Conservation (phyloP, 371 early-diverging fungal genomes). For the Mucor lusitanicus region DNA sequence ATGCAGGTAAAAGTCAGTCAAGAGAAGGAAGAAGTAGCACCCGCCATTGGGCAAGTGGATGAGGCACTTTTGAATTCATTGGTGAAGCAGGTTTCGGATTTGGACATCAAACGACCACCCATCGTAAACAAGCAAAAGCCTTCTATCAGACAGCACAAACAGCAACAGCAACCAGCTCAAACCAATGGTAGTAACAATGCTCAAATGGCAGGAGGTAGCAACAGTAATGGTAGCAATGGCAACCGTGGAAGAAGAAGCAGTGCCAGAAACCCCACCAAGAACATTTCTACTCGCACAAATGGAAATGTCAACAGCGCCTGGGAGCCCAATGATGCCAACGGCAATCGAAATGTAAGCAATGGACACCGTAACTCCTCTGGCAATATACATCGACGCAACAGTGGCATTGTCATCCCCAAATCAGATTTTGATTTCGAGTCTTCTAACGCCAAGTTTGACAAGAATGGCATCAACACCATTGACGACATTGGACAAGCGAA, state of each 20-base stretch:
- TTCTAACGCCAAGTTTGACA: constrained; percentile 91
- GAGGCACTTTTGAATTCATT: neutral
- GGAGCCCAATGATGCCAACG: neutral
- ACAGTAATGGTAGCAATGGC: neutral
- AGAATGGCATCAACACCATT: constrained; percentile 64
- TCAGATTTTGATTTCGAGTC: constrained; percentile 94
- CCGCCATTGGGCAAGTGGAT: neutral
- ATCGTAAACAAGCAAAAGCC: neutral
- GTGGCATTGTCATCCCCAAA: constrained; percentile 48
- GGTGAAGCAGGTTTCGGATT: neutral
- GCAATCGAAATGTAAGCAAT: neutral
- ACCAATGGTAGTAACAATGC: neutral
- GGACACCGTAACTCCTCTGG: no score
- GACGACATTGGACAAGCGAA: constrained; percentile 35
- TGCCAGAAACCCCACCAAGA: neutral
- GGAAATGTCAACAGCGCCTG: neutral
- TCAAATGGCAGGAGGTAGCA: neutral
- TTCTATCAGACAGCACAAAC: neutral
- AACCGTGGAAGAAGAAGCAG: neutral
- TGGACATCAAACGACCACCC: neutral
- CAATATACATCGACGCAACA: neutral
- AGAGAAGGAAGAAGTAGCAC: neutral
- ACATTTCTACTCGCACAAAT: neutral
- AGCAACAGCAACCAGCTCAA: neutral
- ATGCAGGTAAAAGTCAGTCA: neutral